A percentile compares a stretch with the other conserved stretches of the same genome.
These are phyloP conservation scores for Ceratobasidium sp. DNA, from an alignment of 1,284 basidiomycete species.

Conservation along the genomic window DNA sequence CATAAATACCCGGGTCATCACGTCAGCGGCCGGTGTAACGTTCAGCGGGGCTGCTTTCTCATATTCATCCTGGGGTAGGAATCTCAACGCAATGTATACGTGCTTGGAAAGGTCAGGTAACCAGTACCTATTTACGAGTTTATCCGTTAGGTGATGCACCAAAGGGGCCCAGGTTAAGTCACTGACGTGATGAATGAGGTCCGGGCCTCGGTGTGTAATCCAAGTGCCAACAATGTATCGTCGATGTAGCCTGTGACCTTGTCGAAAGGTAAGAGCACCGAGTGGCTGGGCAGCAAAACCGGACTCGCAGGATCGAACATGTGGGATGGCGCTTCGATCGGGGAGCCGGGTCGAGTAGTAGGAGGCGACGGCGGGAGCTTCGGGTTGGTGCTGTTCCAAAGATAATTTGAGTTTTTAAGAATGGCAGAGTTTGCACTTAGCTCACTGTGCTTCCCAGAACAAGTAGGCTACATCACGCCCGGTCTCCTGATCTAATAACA, in stretches of 20 bases:
- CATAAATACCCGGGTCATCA: conserved; percentile 57
- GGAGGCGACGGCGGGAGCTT: background rate
- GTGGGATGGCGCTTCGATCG: background rate
- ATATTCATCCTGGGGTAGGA: conserved; percentile 55
- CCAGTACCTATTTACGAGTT: conserved; percentile 52
- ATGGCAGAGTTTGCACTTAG: too few species aligned
- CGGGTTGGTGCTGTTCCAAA: too few species aligned
- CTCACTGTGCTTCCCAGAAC: conserved; percentile 51
- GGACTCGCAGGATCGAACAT: conserved; percentile 7
- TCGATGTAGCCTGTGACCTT: conserved; percentile 52
- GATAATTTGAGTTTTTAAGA: too few species aligned
- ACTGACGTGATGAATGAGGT: conserved; percentile 56
- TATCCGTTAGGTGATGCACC: conserved; percentile 6
- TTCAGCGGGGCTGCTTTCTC: conserved; percentile 52
- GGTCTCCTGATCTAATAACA: conserved; percentile 46
- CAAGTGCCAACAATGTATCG: conserved; percentile 49
- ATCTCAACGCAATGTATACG: conserved; percentile 55
- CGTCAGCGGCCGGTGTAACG: conserved; percentile 54
- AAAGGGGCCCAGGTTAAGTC: too few species aligned
- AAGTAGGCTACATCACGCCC: conserved; percentile 49
- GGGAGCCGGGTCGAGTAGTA: background rate
- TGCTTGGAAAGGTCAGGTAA: conserved; percentile 54
- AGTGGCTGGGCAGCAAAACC: background rate
- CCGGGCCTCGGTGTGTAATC: conserved; percentile 54
- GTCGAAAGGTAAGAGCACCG: conserved; percentile 1